A percentile compares a stretch with the other conserved stretches of the same genome.
phyloP scores from a whole-genome alignment of 441 rosid species.

The Corymbia calophylla region DNA sequence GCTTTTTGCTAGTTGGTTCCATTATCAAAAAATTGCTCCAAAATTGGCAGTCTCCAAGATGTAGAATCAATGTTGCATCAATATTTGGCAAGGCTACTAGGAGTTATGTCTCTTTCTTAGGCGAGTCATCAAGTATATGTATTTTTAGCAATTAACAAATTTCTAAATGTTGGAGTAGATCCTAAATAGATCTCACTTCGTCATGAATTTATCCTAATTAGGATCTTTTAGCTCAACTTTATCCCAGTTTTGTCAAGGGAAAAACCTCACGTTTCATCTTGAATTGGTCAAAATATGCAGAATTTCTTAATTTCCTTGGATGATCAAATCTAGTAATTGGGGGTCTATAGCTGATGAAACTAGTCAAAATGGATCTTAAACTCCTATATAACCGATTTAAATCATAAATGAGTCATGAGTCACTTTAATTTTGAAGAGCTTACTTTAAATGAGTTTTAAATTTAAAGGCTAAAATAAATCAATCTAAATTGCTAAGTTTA shows the following conservation, averaged over 20 bases:
- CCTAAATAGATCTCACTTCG: constrained; percentile 2
- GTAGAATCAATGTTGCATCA: background rate
- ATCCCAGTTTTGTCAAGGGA: background rate
- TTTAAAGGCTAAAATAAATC: too few relatives aligned
- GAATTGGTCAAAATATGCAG: background rate
- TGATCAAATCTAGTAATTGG: accelerated
- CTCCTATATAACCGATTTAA: too few relatives aligned
- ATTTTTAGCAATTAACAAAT: background rate
- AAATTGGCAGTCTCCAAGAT: background rate
- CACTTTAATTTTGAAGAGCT: too few relatives aligned
- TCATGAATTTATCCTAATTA: background rate
- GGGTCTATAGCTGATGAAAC: background rate
- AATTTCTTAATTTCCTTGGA: background rate
- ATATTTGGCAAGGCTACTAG: background rate
- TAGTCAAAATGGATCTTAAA: too few relatives aligned
- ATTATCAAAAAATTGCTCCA: too few relatives aligned
- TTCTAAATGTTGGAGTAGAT: background rate
- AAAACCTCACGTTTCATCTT: background rate
- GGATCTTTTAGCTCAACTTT: background rate
- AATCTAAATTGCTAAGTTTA: too few relatives aligned
- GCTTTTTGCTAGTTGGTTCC: background rate
- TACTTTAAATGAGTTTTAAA: too few relatives aligned
- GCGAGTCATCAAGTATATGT: background rate
- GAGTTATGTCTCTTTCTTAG: background rate
- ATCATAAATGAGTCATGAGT: too few relatives aligned